phyloP scores from a whole-genome alignment of 352 stramenopile species.

The Pilasporangium apinafurcum region DNA sequence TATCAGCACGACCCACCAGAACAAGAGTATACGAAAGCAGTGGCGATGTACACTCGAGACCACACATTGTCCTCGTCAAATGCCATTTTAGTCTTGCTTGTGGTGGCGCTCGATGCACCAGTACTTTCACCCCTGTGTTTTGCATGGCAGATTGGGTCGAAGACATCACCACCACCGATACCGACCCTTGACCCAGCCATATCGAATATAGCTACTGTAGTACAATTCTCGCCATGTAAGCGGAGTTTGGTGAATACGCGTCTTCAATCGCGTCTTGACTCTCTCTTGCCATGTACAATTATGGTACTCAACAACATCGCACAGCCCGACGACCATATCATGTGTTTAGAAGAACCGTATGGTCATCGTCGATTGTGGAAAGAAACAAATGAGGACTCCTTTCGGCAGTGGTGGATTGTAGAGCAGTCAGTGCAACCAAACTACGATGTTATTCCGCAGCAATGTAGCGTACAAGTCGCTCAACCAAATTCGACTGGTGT shows the following conservation, averaged over 20 bases:
- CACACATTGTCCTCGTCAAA: slow-evolving; percentile 46
- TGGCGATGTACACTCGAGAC: slow-evolving; percentile 50
- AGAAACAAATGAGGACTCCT: slow-evolving; percentile 31
- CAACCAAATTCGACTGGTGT: slow-evolving; percentile 50
- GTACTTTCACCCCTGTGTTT: slow-evolving; percentile 53
- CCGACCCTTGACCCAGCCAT: slow-evolving; percentile 4
- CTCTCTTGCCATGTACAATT: slow-evolving; percentile 45
- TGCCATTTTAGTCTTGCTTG: slow-evolving; percentile 49
- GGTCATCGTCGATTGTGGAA: slow-evolving; percentile 43
- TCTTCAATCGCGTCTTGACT: slow-evolving; percentile 41
- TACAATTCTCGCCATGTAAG: slow-evolving; percentile 25
- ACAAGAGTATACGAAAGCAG: slow-evolving; percentile 34
- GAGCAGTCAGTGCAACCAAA: slow-evolving; percentile 18
- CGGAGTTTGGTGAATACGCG: slow-evolving; percentile 18
- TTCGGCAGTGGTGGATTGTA: slow-evolving; percentile 40
- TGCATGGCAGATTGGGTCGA: slow-evolving; percentile 57
- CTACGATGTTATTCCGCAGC: slow-evolving; percentile 39
- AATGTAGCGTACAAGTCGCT: slow-evolving; percentile 39
- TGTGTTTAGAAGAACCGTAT: slow-evolving; percentile 25
- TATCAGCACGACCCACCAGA: slow-evolving; percentile 26
- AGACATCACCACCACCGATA: slow-evolving; percentile 23
- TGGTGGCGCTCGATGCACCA: slow-evolving; percentile 54
- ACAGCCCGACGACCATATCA: slow-evolving; percentile 24
- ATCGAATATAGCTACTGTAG: neutral
- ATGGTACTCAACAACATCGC: slow-evolving; percentile 35